Evolutionary conservation across 2,329 filamentous ascomycete species (phyloP).

Genomic region (Lizonia empirigonia): DNA sequence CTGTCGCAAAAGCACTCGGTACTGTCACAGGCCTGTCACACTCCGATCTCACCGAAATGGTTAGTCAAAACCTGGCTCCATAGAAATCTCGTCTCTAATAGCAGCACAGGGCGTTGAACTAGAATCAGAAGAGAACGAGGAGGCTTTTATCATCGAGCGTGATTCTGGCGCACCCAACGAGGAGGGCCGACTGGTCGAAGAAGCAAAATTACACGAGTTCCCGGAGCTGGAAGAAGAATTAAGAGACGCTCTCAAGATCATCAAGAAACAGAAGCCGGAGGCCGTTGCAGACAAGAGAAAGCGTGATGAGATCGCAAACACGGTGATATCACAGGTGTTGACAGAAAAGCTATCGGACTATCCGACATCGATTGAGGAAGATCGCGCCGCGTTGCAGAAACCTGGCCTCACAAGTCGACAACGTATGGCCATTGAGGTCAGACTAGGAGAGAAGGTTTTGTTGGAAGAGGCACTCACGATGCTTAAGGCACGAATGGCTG

Average conservation of each 20-base stretch:
- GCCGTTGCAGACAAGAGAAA: slow-evolving; percentile 20
- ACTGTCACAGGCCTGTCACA: slow-evolving; percentile 10
- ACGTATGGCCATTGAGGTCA: slow-evolving; percentile 28
- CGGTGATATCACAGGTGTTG: slow-evolving; percentile 15
- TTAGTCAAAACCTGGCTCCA: slow-evolving; percentile 7
- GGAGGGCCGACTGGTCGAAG: slow-evolving; percentile 22
- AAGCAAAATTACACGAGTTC: slow-evolving; percentile 18
- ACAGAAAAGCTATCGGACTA: slow-evolving; percentile 22
- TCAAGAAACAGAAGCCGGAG: slow-evolving; percentile 20
- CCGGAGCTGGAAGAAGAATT: slow-evolving; percentile 29
- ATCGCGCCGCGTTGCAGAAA: slow-evolving; percentile 18
- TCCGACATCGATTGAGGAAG: slow-evolving; percentile 20
- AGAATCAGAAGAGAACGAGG: slow-evolving; percentile 21
- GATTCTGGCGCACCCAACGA: slow-evolving; percentile 30
- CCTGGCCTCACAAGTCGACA: slow-evolving; percentile 16
- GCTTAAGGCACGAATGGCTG: neutral
- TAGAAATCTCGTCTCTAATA: neutral
- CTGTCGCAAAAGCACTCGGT: slow-evolving; percentile 16
- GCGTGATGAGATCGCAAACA: slow-evolving; percentile 17
- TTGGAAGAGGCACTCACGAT: slow-evolving; percentile 23
- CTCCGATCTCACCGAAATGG: slow-evolving; percentile 10
- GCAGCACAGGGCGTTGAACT: slow-evolving; percentile 2
- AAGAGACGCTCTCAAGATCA: slow-evolving; percentile 18
- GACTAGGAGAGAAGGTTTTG: slow-evolving; percentile 27
- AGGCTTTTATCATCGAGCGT: slow-evolving; percentile 30